Conservation (phyloP, 768 basidiomycete species). For the Asterophora parasitica region DNA sequence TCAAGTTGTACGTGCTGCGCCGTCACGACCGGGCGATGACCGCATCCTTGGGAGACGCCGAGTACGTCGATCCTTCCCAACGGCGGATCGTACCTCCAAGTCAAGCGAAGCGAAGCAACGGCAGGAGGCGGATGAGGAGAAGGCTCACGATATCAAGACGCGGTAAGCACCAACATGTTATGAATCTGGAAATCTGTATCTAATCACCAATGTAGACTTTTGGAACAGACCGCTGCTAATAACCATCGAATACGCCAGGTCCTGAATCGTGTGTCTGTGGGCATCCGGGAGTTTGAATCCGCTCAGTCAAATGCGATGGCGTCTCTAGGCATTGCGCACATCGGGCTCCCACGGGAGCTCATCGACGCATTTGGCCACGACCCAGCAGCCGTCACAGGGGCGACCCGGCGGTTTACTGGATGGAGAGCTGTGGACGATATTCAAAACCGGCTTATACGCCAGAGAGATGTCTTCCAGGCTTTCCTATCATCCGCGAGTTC, state of each 20-base stretch:
- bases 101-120: conserved; percentile 29
- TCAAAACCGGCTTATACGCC: conserved; percentile 53
- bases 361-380: conserved; percentile 74
- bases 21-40: conserved; percentile 33
- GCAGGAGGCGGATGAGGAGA: conserved; percentile 42
- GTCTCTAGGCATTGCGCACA: conserved; percentile 42
- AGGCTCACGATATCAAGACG: conserved; percentile 52
- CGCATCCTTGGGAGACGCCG: conserved; percentile 26
- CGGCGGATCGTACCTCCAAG: conserved; percentile 19
- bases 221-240: conserved; percentile 54
- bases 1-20: conserved; percentile 5
- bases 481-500: conserved; percentile 34
- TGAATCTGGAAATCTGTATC: not conserved
- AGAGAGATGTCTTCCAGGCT: conserved; percentile 48
- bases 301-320: conserved; percentile 49
- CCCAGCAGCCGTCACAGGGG: conserved; percentile 67
- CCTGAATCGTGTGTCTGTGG: conserved; percentile 57
- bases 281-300: conserved; percentile 61
- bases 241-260: conserved; percentile 68
- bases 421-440: conserved; percentile 80
- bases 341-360: conserved; percentile 56
- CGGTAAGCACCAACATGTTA: conserved; percentile 34
- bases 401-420: conserved; percentile 54
- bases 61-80: conserved; percentile 23
- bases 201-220: conserved; percentile 36